Base-by-base conservation (phyloP, 1,284 basidiomycete species). In the Vanrija humicola region DNA sequence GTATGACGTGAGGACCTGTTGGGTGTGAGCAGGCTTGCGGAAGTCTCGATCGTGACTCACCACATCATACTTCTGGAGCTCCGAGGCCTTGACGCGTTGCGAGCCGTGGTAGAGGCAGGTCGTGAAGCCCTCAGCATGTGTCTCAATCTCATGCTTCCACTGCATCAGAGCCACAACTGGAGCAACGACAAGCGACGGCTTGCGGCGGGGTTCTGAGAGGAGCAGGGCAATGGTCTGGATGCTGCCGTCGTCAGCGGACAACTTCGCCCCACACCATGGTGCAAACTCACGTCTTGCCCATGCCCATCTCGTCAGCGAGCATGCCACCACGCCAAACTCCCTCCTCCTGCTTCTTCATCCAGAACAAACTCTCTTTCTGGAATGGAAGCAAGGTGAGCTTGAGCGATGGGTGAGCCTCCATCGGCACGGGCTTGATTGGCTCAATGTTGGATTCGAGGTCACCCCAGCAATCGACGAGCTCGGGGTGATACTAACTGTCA, bases 141-240 rank as follows among this genome's bases (percentile, higher is more conserved):
- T 78, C 38, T 85, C 84, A 55, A 98, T 92, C 75, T 99, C 96
- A 73, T 95, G 92, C 64, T 86, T 85, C 96, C 96, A 98, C 78
- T 99, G 95, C 86, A 98, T 94, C 62, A 99, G 86, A 23, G 96
- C 96, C 47, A 98, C 95, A 3, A 93, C 96, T 3, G 91, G 91
- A 83, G 95, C 95, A 34, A 98, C 82, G 19, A 98, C 90, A 9
- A 98, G 82, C 55, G 91, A 94, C 0, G 92, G 92, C 71, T 84
- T 88, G 61, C 82, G 78, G 46, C 82, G 77, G 0, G 74, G 75
- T 52, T 77, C 74, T 0, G 87, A 86, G 3, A 95, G 84, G 38
- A 98, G 82, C 34, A 98, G 81, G 3, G 92, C 84, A 49, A 98
- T 94, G 65, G 95, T 94, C 72, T 98, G 96, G 59, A 98, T 97